phyloP scores from a whole-genome alignment of 176 grass and related monocot genomes.

The Melocanna baccifera region DNA sequence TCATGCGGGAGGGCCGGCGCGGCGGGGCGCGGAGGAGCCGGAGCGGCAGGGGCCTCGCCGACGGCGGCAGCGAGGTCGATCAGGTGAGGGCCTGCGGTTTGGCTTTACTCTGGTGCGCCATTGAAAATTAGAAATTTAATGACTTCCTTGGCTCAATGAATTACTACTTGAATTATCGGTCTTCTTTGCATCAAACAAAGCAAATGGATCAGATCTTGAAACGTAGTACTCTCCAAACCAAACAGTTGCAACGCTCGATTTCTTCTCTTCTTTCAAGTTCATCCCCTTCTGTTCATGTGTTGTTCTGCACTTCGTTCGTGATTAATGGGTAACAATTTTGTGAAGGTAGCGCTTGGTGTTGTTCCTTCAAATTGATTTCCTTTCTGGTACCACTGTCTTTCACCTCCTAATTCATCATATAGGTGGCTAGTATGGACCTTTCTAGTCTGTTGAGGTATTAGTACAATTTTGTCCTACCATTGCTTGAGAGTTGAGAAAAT shows the following conservation, averaged over 20 bases:
- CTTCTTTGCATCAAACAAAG: not conserved
- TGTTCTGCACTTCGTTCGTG: not conserved
- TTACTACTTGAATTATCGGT: not conserved
- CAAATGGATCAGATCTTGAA: not conserved
- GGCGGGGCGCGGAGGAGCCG: conserved; percentile 27
- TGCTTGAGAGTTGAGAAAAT: not conserved
- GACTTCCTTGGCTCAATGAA: not conserved
- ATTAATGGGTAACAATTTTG: not conserved
- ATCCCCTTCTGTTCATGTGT: not conserved
- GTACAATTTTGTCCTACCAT: not conserved
- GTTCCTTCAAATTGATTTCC: not conserved
- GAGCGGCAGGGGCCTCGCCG: not conserved
- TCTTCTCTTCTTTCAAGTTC: not conserved
- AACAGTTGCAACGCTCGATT: not conserved
- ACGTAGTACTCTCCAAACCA: not conserved
- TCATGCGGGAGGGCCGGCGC: not conserved
- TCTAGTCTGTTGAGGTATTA: not conserved
- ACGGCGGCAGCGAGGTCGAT: not conserved
- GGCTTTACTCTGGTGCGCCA: not conserved
- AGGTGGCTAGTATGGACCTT: conserved; percentile 1
- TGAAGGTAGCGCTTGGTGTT: not conserved
- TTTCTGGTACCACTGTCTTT: not conserved
- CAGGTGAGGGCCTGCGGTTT: conserved; percentile 43
- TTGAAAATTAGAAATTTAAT: not conserved
- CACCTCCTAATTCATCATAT: not conserved